Evolutionary conservation across 352 stramenopile genomes (phyloP).

Genomic region (Thraustotheca clavata): DNA sequence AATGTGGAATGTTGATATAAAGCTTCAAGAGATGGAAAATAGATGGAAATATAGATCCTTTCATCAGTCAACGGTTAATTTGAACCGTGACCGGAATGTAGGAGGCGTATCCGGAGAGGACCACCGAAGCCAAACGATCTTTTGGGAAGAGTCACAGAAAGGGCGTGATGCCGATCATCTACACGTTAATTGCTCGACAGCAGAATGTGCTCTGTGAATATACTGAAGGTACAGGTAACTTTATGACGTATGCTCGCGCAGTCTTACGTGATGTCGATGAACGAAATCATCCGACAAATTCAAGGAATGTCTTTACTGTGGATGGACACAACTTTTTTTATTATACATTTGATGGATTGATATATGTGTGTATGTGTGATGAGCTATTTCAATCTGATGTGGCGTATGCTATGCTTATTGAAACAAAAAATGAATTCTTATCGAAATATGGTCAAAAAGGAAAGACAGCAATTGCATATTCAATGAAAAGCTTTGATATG

Average conservation of each 20-base stretch:
- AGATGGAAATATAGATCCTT: too few species aligned
- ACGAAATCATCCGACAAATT: slow-evolving; percentile 28
- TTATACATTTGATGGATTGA: slow-evolving; percentile 53
- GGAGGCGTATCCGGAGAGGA: slow-evolving; percentile 16
- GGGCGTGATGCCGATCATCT: slow-evolving; percentile 61
- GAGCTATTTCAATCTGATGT: slow-evolving; percentile 65
- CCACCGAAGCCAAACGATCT: slow-evolving; percentile 13
- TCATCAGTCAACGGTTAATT: too few species aligned
- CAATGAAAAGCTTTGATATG: slow-evolving; percentile 50
- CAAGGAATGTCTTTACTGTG: slow-evolving; percentile 57
- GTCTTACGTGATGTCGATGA: slow-evolving; percentile 65
- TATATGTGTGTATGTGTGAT: slow-evolving; percentile 79
- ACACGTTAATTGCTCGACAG: slow-evolving; percentile 55
- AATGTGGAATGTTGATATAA: too few species aligned
- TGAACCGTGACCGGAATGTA: too few species aligned
- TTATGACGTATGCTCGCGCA: slow-evolving; percentile 57
- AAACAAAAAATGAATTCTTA: slow-evolving; percentile 57
- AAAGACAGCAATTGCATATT: slow-evolving; percentile 60
- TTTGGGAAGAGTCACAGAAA: background rate
- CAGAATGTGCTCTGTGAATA: slow-evolving; percentile 75
- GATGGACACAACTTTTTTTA: slow-evolving; percentile 82
- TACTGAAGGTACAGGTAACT: slow-evolving; percentile 66
- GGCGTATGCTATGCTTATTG: slow-evolving; percentile 59
- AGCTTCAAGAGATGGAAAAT: too few species aligned
- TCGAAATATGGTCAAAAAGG: slow-evolving; percentile 50